Evolutionary conservation across 495 filamentous ascomycete species (phyloP).

Genomic region (Glonium stellatum): DNA sequence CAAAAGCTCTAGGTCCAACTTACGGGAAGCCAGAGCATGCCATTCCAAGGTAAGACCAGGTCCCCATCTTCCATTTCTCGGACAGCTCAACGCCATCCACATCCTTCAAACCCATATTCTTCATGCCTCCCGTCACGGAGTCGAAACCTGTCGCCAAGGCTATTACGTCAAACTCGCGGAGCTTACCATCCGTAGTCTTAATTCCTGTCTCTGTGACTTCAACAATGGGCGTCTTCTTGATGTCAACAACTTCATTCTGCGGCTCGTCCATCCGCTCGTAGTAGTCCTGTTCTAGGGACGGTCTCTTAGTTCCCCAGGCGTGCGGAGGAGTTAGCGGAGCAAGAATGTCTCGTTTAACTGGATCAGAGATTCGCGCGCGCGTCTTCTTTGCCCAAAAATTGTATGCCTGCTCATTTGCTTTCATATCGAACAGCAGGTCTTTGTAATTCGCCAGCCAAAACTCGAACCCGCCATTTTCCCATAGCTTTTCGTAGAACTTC

Average conservation of each 20-base stretch:
- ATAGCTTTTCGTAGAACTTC: constrained; percentile 43
- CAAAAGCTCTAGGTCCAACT: neutral
- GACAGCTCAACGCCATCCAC: constrained; percentile 38
- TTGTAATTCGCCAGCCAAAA: constrained; percentile 47
- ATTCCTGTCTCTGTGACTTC: constrained; percentile 41
- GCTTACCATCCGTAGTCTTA: constrained; percentile 36
- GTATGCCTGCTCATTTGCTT: constrained; percentile 43
- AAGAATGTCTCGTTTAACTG: constrained; percentile 42
- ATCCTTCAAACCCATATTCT: constrained; percentile 44
- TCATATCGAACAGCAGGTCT: constrained; percentile 43
- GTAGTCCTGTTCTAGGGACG: constrained; percentile 45
- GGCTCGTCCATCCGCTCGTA: constrained; percentile 47
- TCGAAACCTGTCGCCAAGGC: constrained; percentile 54
- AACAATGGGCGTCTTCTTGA: constrained; percentile 40
- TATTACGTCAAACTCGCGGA: constrained; percentile 47
- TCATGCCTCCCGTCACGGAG: constrained; percentile 46
- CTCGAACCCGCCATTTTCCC: constrained; percentile 45
- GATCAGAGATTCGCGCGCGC: constrained; percentile 43
- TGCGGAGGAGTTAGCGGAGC: constrained; percentile 44
- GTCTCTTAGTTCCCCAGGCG: constrained; percentile 46
- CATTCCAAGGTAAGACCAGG: constrained; percentile 46
- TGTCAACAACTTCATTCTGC: constrained; percentile 46
- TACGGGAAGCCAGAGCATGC: constrained; percentile 42
- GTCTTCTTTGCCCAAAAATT: constrained; percentile 42
- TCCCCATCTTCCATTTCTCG: constrained; percentile 45